Evolutionary conservation across 331 rosid genomes (phyloP).

Genomic region (Acacia concinna): DNA sequence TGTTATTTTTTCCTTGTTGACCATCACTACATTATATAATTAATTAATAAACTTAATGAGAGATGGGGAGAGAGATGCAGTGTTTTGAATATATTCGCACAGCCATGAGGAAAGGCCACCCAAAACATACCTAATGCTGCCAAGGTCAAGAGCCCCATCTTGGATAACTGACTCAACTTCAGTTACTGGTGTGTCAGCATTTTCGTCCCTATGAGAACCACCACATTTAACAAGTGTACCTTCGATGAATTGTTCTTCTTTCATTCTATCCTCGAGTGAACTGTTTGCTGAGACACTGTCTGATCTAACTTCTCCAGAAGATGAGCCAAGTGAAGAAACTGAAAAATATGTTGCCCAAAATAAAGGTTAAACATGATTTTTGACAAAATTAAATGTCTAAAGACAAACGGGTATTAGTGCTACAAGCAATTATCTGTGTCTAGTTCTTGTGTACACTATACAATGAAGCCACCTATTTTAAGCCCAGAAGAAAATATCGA

Average conservation of each 20-base stretch:
- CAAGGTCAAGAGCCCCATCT: constrained; percentile 30
- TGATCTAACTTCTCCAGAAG: constrained; percentile 44
- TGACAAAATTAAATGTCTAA: constrained; percentile 4
- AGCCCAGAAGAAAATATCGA: constrained; percentile 9
- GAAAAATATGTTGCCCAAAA: constrained; percentile 23
- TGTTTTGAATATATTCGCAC: not conserved
- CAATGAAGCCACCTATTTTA: not conserved
- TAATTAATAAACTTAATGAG: not conserved
- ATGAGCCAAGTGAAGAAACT: constrained; percentile 50
- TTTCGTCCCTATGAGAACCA: constrained; percentile 39
- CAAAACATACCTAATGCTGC: constrained; percentile 45
- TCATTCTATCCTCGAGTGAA: constrained; percentile 39
- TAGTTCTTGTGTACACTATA: not conserved
- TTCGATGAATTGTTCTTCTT: constrained; percentile 30
- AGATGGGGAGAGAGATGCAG: constrained; percentile 7
- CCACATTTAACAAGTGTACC: constrained; percentile 41
- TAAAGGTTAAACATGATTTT: constrained; percentile 10
- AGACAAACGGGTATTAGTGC: not conserved
- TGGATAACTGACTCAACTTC: constrained; percentile 38
- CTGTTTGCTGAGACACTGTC: constrained; percentile 32
- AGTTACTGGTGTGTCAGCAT: constrained; percentile 31
- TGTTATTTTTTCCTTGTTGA: constrained; percentile 29
- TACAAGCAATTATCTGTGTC: not conserved
- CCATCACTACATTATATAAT: constrained; percentile 36
- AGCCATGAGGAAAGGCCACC: constrained; percentile 17